Conservation (phyloP, 495 filamentous ascomycete genomes). For the Podospora anserina region DNA sequence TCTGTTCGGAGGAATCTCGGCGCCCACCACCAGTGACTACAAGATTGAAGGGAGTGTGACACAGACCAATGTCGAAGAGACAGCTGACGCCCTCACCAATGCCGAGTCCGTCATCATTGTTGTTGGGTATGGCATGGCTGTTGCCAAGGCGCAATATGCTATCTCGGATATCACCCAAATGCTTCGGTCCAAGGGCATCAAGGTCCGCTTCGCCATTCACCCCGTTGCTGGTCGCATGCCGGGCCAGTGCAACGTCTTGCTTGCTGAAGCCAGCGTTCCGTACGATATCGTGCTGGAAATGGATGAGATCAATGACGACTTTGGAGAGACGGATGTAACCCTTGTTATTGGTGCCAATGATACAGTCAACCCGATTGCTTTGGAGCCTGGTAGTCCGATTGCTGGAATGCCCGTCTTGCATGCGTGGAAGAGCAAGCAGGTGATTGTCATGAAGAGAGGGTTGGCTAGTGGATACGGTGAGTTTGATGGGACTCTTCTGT, state of each 20-base stretch:
- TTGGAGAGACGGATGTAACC: slow-evolving; percentile 75
- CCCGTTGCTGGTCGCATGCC: slow-evolving; percentile 83
- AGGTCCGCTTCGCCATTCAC: slow-evolving; percentile 82
- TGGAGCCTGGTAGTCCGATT: slow-evolving; percentile 73
- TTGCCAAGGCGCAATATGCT: slow-evolving; percentile 82
- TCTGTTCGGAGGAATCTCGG: slow-evolving; percentile 71
- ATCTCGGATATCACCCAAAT: slow-evolving; percentile 73
- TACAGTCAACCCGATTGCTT: slow-evolving; percentile 78
- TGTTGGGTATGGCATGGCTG: slow-evolving; percentile 84
- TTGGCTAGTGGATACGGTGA: slow-evolving; percentile 77
- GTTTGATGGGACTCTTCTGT: slow-evolving; percentile 18
- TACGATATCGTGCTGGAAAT: slow-evolving; percentile 86
- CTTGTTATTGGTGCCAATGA: slow-evolving; percentile 85
- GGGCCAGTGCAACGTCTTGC: slow-evolving; percentile 79
- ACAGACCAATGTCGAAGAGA: slow-evolving; percentile 70
- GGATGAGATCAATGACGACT: slow-evolving; percentile 90
- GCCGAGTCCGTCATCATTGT: slow-evolving; percentile 78
- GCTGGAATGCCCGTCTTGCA: slow-evolving; percentile 84
- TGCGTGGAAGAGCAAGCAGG: slow-evolving; percentile 87
- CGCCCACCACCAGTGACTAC: slow-evolving; percentile 56
- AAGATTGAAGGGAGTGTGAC: slow-evolving; percentile 73
- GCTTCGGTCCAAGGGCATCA: slow-evolving; percentile 65
- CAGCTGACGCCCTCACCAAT: slow-evolving; percentile 63
- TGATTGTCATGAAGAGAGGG: slow-evolving; percentile 80
- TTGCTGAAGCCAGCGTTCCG: slow-evolving; percentile 76